Evolutionary conservation across 1,284 basidiomycete species (phyloP), one percentile per base, ranked within the genome.

Genomic region (Ganoderma boninense): DNA sequence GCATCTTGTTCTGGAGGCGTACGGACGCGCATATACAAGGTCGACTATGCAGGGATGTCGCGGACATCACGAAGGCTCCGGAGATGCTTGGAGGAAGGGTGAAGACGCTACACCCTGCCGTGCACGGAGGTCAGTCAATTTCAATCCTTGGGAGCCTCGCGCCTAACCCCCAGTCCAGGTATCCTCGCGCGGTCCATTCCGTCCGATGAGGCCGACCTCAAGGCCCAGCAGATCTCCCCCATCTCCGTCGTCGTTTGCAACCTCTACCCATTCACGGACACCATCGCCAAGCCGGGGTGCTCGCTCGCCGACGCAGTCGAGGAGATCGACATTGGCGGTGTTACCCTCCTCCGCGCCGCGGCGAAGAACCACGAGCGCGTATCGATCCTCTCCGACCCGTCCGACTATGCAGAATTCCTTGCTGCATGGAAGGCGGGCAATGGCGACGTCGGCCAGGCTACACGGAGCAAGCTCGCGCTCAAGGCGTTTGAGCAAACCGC

Each of bases 81-180:
- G 98, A 99, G 83, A 99, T 99, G 96, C 89, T 99, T 18, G 97
- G 97, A 67, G 98, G 98, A 57, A 89, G 98, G 73, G 98, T 99
- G 74, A 99, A 99, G 87, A 99, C 98, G 6, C 90, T 99, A n/a
- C 98, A 99, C 80, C 98, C 98, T 64, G 97, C 95, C 26, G 96
- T 99, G 32, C 98, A 99, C 81, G 98, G 98, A 79, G 98, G 97
- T 95, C 75, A 71, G 84, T 71, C 54, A 60, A 66, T 42, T 61
- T 32, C 61, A 14, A 42, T 49, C 56, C 20, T 42, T 59, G 38
- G 38, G 38, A 38, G 38, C 38, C 38, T 38, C 38, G 38, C 38
- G 38, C 10, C 7, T 38, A 38, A 38, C 8, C 46, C 46, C 46
- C 44, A 42, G 40, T 40, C 8, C 68, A 95, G 95, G 96, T 65